Base-by-base conservation (phyloP, 2,329 filamentous ascomycete genomes). In the Stylonectria norvegica region DNA sequence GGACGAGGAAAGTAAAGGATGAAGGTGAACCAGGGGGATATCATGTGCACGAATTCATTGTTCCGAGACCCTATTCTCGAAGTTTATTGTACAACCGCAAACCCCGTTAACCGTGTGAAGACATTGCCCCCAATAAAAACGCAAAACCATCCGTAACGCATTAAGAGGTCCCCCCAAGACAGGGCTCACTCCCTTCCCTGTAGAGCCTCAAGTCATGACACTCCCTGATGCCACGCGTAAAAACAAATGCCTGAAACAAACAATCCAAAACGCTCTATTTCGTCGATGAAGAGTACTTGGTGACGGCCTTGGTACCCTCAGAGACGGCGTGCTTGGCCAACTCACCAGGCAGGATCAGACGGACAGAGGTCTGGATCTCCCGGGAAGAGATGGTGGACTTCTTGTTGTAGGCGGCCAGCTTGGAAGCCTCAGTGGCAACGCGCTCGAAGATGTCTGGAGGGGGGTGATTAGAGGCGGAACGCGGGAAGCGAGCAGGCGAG, bases 321-420 rank as follows among this genome's bases (percentile, higher is more conserved):
- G 93, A 98, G 34, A 98, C 93, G 58, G 93, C 93, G 75, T 98
- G 93, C 86, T 98, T 98, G 70, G 93, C 93, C 60, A 98, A 82
- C 77, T 98, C 93, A 76, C 93, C 93, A 33, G 93, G 93, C 39
- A 98, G 86, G 73, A 98, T 98, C 49, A 98, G 83, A 57, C 93
- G 86, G 60, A 98, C 93, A 59, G 93, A 96, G 60, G 93, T 98
- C 81, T 98, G 93, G 67, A 98, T 98, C 77, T 98, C 93, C 65
- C 93, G 86, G 57, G 93, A 97, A 39, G 91, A 97, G 75, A 98
- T 98, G 68, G 93, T 98, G 36, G 91, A 97, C 82, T 98, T 98
- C 86, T 97, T 98, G 86, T 98, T 98, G 81, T 98, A 98, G 52
- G 93, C 93, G 59, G 93, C 93, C 48, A 98, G 85, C 85, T 98